Evolutionary conservation across 129 eudicot species (phyloP).

Genomic region (Dittrichia graveolens): DNA sequence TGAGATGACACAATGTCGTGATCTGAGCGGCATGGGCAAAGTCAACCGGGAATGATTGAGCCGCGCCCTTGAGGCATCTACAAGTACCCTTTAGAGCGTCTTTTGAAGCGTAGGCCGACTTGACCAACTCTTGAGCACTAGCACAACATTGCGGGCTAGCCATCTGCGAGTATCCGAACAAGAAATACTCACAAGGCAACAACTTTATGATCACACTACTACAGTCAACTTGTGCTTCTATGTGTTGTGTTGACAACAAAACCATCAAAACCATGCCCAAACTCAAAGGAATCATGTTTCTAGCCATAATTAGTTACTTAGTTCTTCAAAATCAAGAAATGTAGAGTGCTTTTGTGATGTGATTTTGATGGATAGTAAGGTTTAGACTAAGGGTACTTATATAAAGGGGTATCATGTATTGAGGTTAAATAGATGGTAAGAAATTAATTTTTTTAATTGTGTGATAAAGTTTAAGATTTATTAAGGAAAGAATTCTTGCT

Average conservation of each 20-base stretch:
- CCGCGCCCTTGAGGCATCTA: conserved; percentile 22
- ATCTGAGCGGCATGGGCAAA: conserved; percentile 21
- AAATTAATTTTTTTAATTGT: not conserved
- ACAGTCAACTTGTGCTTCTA: conserved; percentile 11
- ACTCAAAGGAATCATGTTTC: not conserved
- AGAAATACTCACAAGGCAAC: conserved; percentile 9
- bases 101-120: conserved; percentile 22
- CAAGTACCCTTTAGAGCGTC: conserved; percentile 29
- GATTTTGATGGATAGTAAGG: not conserved
- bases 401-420: not conserved
- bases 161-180: conserved; percentile 12
- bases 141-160: conserved; percentile 28
- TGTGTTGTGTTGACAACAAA: not conserved
- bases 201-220: not conserved
- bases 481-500: not conserved
- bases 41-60: conserved; percentile 13
- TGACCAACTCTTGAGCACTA: conserved; percentile 31
- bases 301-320: conserved; percentile 4
- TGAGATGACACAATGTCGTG: conserved; percentile 26
- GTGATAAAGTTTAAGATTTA: not conserved
- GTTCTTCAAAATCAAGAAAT: not conserved
- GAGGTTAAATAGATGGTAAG: not conserved
- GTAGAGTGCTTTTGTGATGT: not conserved
- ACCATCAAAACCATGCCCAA: not conserved
- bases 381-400: not conserved